Base-by-base conservation (phyloP, 2,329 filamentous ascomycete species). In the Fusarium nelsonii region DNA sequence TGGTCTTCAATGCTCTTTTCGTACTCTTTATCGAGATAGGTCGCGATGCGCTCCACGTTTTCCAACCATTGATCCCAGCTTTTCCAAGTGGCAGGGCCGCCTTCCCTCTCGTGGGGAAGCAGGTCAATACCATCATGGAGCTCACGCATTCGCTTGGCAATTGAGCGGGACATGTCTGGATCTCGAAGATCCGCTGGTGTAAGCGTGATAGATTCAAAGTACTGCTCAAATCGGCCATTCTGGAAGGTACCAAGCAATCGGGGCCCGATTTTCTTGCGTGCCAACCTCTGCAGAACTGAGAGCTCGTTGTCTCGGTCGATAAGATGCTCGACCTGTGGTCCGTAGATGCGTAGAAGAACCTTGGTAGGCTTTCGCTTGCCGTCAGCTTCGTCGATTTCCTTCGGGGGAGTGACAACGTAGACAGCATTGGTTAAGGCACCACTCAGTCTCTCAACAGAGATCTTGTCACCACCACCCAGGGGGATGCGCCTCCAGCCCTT, bases 111-210 rank as follows among this genome's bases (percentile, higher is more conserved):
- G 36, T 90, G 84, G 2, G 91, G 87, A 0, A 97, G 85, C 20
- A 99, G 83, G 30, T 97, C 94, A 65, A 99, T 91, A 1, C 96
- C 96, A 53, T 97, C 92, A 74, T 99, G 96, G 36, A 99, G 85
- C 79, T 99, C 96, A 67, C 94, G 88, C 93, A 99, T 97, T 51
- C 96, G 92, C 84, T 98, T 98, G 14, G 96, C 95, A 75, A 99
- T 99, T 76, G 97, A 92, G 75, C 88, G 92, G 34, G 92, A 97
- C 0, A 93, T 97, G 50, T 93, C 92, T 0, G 92, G 88, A 33
- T 92, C 88, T 37, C 93, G 90, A 45, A 99, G 81, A 70, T 97
- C 92, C 28, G 87, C 84, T 0, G 91, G 85, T 0, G 90, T 95
- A 41, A 99, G 85, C 1, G 96, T 90, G 37, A 88, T 88, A 1